phyloP scores from a whole-genome alignment of 2,329 filamentous ascomycete species.

The Cladosporium phlei region DNA sequence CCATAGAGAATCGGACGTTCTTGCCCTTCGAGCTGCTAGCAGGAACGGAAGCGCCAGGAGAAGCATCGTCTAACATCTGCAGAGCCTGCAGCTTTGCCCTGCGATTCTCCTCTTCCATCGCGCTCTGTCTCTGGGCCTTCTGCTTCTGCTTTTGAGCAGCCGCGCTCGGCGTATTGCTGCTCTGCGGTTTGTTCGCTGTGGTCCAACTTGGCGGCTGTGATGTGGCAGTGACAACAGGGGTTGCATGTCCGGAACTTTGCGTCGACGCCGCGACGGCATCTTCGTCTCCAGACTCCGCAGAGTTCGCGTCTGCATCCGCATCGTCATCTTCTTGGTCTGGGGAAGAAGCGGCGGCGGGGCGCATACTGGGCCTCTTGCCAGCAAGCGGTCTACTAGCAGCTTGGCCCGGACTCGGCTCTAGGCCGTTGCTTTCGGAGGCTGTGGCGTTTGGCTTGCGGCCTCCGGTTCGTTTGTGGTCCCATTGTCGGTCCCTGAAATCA shows the following conservation, averaged over 20 bases:
- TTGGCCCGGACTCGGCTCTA: neutral
- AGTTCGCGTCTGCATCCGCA: conserved; percentile 26
- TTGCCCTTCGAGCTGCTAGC: neutral
- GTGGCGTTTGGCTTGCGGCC: conserved; percentile 1
- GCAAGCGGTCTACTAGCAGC: conserved; percentile 17
- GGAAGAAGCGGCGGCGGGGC: conserved; percentile 26
- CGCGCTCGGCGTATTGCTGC: conserved; percentile 6
- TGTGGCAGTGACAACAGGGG: neutral
- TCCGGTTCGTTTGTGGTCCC: conserved; percentile 21
- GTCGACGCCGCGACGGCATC: conserved; percentile 2
- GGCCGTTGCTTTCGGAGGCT: neutral
- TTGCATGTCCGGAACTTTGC: neutral
- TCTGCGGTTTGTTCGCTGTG: conserved; percentile 1
- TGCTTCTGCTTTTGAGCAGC: neutral
- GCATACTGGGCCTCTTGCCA: conserved; percentile 30
- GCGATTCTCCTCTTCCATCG: conserved; percentile 29
- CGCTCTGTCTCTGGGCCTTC: conserved; percentile 1
- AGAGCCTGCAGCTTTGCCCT: conserved; percentile 33
- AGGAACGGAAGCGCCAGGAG: conserved; percentile 1
- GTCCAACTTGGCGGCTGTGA: conserved; percentile 1
- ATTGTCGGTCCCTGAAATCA: conserved; percentile 36
- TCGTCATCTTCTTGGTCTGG: conserved; percentile 31
- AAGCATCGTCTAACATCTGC: conserved; percentile 23
- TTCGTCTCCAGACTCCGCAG: conserved; percentile 14
- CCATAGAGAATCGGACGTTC: conserved; percentile 2